phyloP scores from a whole-genome alignment of 495 filamentous ascomycete species.

The Cercophora scortea region DNA sequence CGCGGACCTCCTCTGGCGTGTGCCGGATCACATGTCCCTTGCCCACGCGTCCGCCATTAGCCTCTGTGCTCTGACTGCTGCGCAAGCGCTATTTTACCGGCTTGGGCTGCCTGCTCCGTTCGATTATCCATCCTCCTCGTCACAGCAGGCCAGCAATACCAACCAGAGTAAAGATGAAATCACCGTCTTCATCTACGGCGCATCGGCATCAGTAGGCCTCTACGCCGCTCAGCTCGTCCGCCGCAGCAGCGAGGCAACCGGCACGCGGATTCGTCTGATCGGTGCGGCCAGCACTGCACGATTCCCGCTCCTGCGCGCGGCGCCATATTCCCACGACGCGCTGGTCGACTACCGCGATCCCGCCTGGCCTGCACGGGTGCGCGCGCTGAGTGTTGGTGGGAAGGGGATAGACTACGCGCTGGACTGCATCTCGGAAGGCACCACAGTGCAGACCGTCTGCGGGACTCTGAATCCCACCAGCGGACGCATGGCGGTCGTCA shows the following conservation, averaged over 20 bases:
- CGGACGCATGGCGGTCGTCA: conserved; percentile 20
- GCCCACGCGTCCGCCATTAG: conserved; percentile 27
- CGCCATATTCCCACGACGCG: conserved; percentile 35
- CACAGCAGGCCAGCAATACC: neutral
- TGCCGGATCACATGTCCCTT: conserved; percentile 19
- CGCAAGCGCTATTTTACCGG: conserved; percentile 26
- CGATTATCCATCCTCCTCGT: neutral
- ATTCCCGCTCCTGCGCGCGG: conserved; percentile 14
- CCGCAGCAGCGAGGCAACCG: conserved; percentile 5
- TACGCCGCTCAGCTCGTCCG: conserved; percentile 31
- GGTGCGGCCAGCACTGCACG: conserved; percentile 24
- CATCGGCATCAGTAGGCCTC: conserved; percentile 32
- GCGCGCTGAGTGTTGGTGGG: conserved; percentile 16
- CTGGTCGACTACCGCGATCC: conserved; percentile 51
- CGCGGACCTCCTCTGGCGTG: conserved; percentile 28
- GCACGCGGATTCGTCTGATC: conserved; percentile 15
- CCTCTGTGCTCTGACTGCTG: conserved; percentile 22
- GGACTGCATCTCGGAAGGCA: conserved; percentile 35
- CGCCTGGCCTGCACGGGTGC: conserved; percentile 45
- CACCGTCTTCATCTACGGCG: conserved; percentile 31
- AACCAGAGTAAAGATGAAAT: neutral
- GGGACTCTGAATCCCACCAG: conserved; percentile 7
- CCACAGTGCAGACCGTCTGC: conserved; percentile 11
- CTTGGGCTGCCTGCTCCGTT: conserved; percentile 26
- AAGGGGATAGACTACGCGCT: conserved; percentile 18